These are phyloP conservation scores for Lathyrus tuberosus DNA, from an alignment of 306 rosid species.

Conservation along the genomic window DNA sequence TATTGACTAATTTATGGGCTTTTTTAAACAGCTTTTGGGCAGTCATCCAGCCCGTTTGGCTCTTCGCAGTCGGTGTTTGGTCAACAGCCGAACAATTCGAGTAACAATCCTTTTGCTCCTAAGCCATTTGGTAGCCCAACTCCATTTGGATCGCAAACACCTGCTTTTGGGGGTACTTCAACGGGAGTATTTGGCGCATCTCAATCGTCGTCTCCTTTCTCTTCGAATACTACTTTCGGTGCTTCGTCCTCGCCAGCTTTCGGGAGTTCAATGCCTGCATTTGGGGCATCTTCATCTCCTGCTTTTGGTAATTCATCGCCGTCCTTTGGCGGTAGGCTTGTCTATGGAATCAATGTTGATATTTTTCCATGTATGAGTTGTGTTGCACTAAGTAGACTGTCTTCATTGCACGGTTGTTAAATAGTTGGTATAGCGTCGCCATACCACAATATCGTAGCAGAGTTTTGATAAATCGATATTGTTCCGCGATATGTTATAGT, in stretches of 20 bases:
- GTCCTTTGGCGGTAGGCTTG: slow-evolving; percentile 63
- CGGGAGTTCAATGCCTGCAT: slow-evolving; percentile 67
- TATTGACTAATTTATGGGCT: slow-evolving; percentile 22
- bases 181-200: slow-evolving; percentile 90
- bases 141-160: slow-evolving; percentile 77
- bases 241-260: slow-evolving; percentile 78
- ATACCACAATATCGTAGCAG: not conserved
- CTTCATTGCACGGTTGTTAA: slow-evolving; percentile 5
- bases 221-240: slow-evolving; percentile 64
- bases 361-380: not conserved
- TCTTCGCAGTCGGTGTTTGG: slow-evolving; percentile 77
- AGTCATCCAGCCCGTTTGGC: slow-evolving; percentile 78
- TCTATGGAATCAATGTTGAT: slow-evolving; percentile 16
- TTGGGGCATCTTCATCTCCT: slow-evolving; percentile 76
- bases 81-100: slow-evolving; percentile 62
- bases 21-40: slow-evolving; percentile 81
- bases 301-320: slow-evolving; percentile 68
- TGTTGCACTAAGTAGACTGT: slow-evolving; percentile 1
- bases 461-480: too few species aligned
- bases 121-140: slow-evolving; percentile 76
- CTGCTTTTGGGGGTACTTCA: slow-evolving; percentile 85
- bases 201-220: slow-evolving; percentile 74
- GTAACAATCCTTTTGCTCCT: slow-evolving; percentile 76
- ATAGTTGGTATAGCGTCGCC: not conserved
- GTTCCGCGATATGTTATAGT: not conserved